Percentiles rank a stretch among this genome's conserved stretches.
Evolutionary conservation across 148 eudicot genomes (phyloP).

Genomic region (Hydrangea macrophylla): DNA sequence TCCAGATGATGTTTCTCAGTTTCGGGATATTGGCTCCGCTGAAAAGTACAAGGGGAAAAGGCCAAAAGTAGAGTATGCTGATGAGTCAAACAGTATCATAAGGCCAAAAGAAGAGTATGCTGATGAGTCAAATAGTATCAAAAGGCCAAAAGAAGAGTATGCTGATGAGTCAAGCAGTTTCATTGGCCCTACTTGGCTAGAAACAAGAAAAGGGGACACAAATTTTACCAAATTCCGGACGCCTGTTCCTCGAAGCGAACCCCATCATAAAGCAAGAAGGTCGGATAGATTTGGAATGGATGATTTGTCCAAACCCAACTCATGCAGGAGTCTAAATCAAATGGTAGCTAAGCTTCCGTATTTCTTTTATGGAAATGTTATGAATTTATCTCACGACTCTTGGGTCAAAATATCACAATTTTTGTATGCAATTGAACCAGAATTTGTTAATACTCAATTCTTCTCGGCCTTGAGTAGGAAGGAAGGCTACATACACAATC

Average conservation of each 20-base stretch:
- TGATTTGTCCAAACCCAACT: slow-evolving; percentile 24
- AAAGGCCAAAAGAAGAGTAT: slow-evolving; percentile 70
- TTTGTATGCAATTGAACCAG: slow-evolving; percentile 67
- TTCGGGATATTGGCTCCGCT: slow-evolving; percentile 15
- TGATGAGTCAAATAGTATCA: slow-evolving; percentile 41
- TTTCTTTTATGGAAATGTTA: slow-evolving; percentile 78
- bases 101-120: slow-evolving; percentile 64
- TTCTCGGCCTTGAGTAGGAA: slow-evolving; percentile 78
- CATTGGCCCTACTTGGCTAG: slow-evolving; percentile 31
- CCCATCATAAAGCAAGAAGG: slow-evolving; percentile 5
- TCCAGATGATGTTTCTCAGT: slow-evolving; percentile 24
- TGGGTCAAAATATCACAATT: slow-evolving; percentile 84
- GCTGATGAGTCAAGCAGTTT: slow-evolving; percentile 34
- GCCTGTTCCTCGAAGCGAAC: slow-evolving; percentile 20
- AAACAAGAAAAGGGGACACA: slow-evolving; percentile 21
- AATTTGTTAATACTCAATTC: slow-evolving; percentile 48
- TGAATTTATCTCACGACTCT: slow-evolving; percentile 48
- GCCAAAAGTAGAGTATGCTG: slow-evolving; percentile 62
- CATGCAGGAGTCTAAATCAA: slow-evolving; percentile 45
- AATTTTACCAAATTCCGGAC: slow-evolving; percentile 7
- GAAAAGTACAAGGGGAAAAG: slow-evolving; percentile 38
- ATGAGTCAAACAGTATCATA: slow-evolving; percentile 39
- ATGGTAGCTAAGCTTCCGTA: slow-evolving; percentile 64
- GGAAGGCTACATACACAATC: slow-evolving; percentile 90
- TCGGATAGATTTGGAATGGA: slow-evolving; percentile 26